A percentile compares a stretch with the other conserved stretches of the same genome.
Conservation (phyloP, 176 grass and related monocot species). For the Zoysia pacifica region DNA sequence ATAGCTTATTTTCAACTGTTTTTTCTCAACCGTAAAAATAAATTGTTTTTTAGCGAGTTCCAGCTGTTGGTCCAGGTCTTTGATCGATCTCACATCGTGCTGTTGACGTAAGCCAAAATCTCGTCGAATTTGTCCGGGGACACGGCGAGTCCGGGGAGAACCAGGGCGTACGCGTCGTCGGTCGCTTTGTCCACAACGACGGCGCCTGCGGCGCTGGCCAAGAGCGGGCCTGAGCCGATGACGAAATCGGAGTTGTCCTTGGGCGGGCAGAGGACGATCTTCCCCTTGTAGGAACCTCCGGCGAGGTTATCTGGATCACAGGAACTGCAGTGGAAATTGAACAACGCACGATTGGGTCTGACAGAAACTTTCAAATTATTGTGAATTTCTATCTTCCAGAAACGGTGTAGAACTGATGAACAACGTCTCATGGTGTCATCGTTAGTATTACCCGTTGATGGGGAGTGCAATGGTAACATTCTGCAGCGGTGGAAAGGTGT, state of each 20-base stretch:
- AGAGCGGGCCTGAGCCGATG: not conserved
- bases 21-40: too few species aligned
- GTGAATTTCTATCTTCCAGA: not conserved
- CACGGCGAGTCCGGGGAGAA: not conserved
- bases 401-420: not conserved
- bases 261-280: not conserved
- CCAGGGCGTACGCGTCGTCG: not conserved
- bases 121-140: fast-evolving
- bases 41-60: too few species aligned
- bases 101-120: constrained; percentile 5
- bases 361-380: too few species aligned
- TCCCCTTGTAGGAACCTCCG: constrained; percentile 8
- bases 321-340: not conserved
- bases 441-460: not conserved
- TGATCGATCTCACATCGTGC: not conserved
- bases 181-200: not conserved
- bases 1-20: too few species aligned
- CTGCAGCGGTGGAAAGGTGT: constrained; percentile 17
- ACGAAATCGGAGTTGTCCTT: not conserved
- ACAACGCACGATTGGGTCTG: not conserved
- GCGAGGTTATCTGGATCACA: not conserved
- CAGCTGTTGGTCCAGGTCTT: too few species aligned
- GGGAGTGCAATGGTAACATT: not conserved
- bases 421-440: not conserved
- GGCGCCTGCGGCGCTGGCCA: not conserved